Percentiles rank a stretch among this genome's conserved stretches.
Evolutionary conservation across 805 yeast genomes (phyloP).

Genomic region (Clavispora fructus): DNA sequence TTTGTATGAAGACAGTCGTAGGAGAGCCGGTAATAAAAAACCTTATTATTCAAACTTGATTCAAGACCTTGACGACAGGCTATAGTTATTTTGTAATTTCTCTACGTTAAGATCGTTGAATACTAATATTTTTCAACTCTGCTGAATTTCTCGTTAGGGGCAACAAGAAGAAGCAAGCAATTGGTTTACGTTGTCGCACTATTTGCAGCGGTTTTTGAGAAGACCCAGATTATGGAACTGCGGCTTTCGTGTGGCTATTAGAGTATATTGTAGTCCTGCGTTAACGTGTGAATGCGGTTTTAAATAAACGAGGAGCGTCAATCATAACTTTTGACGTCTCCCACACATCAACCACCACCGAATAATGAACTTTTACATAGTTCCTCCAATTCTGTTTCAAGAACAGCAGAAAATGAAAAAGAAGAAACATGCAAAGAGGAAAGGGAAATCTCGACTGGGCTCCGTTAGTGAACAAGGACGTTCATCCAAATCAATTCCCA

Average conservation of each 20-base stretch:
- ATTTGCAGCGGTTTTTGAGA: too few species aligned
- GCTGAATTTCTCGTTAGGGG: too few species aligned
- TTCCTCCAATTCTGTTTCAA: constrained; percentile 37
- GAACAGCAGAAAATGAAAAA: constrained; percentile 33
- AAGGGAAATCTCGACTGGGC: background rate
- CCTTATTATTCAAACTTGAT: too few species aligned
- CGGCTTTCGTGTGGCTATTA: background rate
- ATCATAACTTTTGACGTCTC: background rate
- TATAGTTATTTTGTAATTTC: too few species aligned
- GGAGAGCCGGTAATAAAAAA: too few species aligned
- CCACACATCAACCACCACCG: background rate
- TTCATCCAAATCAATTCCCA: background rate
- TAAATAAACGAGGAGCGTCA: background rate
- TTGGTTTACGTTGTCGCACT: too few species aligned
- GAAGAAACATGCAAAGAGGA: constrained; percentile 6
- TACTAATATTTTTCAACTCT: too few species aligned
- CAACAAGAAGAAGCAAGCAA: too few species aligned
- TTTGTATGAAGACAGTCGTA: too few species aligned
- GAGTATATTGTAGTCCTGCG: background rate
- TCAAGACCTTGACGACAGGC: too few species aligned
- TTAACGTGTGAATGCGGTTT: background rate
- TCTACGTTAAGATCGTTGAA: too few species aligned
- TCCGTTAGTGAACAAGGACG: background rate
- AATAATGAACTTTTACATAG: constrained; percentile 34
- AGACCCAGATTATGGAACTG: too few species aligned